Base-by-base conservation (phyloP, 1,284 basidiomycete genomes). In the Wallemia mellicola region DNA sequence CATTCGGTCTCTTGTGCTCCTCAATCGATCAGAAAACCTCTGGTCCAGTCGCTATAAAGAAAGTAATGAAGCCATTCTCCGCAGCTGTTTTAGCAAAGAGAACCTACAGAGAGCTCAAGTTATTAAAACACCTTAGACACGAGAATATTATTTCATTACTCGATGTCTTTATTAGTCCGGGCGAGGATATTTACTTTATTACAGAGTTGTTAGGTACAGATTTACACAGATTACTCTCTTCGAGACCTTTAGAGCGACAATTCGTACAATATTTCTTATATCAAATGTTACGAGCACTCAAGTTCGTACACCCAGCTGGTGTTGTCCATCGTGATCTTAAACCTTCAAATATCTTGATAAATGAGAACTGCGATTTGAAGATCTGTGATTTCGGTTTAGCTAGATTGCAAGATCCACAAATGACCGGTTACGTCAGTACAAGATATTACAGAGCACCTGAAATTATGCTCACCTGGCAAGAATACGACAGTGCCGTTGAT, bases 251-350 rank as follows among this genome's bases (percentile, higher is more conserved):
- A 64, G 92, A 99, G 75, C 98, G 98, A 75, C 92, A 98, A 71
- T 99, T 99, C 72, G 96, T 98, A 62, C 92, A 98, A 70, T 98
- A 99, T 72, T 98, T 98, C 76, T 75, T 98, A 38, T 98, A 99
- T 74, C 92, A 98, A 72, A 98, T 98, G 64, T 77, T 98, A 11
- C 38, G 38, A 5, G 38, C 38, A 17, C 38, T 38, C 26, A 48
- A 24, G 24, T 58, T 25, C 56, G 87, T 65, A 77, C 84, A 48
- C 26, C 27, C 54, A 5, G 48, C 55, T 24, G 66, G 63, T 19
- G 68, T 71, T 15, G 61, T 71, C 26, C 71, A 72, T 58, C 67
- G 70, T 59, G 88, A 94, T 68, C 76, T 95, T 59, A 95, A 94
- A 67, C 91, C 91, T 0, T 87, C 83, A 22, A 95, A 95, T 67